Evolutionary conservation across 257 asterid species (phyloP), one percentile per base, ranked within the genome.

Genomic region (Penstemon davidsonii): DNA sequence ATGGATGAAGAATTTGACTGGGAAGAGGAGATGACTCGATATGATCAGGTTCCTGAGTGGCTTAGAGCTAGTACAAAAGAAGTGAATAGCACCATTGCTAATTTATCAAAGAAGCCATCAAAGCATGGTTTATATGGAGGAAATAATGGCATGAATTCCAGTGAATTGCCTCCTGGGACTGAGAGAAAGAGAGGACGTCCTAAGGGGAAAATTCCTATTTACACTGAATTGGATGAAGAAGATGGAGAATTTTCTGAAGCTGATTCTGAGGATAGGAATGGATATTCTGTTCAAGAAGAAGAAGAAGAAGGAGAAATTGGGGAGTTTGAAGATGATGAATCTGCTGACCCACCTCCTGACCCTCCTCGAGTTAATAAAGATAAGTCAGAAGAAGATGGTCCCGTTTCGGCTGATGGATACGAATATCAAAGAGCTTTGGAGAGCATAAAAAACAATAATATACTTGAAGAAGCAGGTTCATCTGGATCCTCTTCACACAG

Each of bases 1-100:
- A 91, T 94, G 98, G 99, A 94, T 73, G 99, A 91, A 78, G 99
- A 94, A 62, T 57, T 87, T 60, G 97, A 89, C 62, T 94, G 99
- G 99, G 80, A 83, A 25, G 98, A 85, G 73, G 99, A 91, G 62
- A 89, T 91, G 97, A 86, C 92, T 50, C 86, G 87, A 70, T 91
- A 83, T 57, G 95, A 91, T 74, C 83, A 94, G 76, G 96, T 94
- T 57, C 99, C 99, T 19, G 66, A 86, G 78, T 94, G 99, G 99
- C 87, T 94, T 75, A 95, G 99, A 57, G 87, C 97, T 64, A 76
- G 83, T 73, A 78, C 94, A 3, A 84, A 78, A 73, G 99, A 94
- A 70, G 99, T 94, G 65, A 89, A 91, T 78, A 64, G 76, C 13
- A 74, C 96, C 18, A 64, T 91, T 61, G 84, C 89, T 76, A 86